phyloP scores from a whole-genome alignment of 441 rosid genomes.

The Brassica hybrid region DNA sequence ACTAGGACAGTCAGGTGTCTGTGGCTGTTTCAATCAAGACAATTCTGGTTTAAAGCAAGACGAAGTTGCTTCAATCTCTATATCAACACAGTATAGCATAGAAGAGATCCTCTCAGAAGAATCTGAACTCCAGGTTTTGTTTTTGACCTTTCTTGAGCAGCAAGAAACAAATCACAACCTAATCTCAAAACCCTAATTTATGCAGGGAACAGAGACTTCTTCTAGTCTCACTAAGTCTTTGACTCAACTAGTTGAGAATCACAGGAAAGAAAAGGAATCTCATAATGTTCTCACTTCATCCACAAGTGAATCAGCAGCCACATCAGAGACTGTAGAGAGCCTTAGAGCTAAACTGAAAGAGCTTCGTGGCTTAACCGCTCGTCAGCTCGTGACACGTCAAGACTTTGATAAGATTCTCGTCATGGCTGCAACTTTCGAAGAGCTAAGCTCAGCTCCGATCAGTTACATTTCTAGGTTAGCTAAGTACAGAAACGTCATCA shows the following conservation, averaged over 20 bases:
- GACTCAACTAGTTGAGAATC: conserved; percentile 38
- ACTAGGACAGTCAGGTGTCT: conserved; percentile 24
- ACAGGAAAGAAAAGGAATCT: conserved; percentile 34
- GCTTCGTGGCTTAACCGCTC: conserved; percentile 34
- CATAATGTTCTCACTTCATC: neutral
- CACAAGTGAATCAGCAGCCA: conserved; percentile 33
- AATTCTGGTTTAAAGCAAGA: conserved; percentile 13
- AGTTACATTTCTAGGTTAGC: conserved; percentile 41
- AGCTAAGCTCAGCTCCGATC: conserved; percentile 35
- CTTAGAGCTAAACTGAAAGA: conserved; percentile 38
- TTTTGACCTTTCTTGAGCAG: neutral
- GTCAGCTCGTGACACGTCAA: conserved; percentile 29
- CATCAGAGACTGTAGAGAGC: conserved; percentile 37
- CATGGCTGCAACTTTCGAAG: conserved; percentile 30
- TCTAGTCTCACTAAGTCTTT: conserved; percentile 32
- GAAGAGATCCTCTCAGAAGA: conserved; percentile 38
- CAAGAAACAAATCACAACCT: conserved; percentile 16
- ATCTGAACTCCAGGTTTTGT: conserved; percentile 30
- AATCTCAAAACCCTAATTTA: neutral
- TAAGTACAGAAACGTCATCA: conserved; percentile 32
- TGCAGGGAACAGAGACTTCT: conserved; percentile 33
- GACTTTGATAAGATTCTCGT: conserved; percentile 34
- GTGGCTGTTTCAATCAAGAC: conserved; percentile 31
- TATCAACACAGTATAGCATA: conserved; percentile 30
- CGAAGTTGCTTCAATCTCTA: conserved; percentile 14